These are phyloP conservation scores for Simmondsia chinensis DNA, from an alignment of 148 eudicot species.

Conservation along the genomic window DNA sequence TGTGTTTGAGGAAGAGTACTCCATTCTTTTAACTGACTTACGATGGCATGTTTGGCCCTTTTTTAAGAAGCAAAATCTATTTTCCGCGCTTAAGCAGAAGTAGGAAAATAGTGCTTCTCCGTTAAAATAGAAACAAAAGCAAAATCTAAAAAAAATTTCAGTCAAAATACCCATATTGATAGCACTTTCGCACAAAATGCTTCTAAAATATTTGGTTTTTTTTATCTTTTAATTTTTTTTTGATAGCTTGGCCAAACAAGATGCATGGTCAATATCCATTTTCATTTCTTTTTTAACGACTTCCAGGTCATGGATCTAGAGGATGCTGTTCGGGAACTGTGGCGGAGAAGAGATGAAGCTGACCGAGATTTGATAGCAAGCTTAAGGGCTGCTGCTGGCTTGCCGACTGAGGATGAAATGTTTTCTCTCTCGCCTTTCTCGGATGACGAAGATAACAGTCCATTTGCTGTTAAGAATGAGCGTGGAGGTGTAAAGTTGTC, in stretches of 20 bases:
- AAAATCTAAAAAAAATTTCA: too few relatives aligned
- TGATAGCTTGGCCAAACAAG: too few relatives aligned
- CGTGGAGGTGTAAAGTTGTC: conserved; percentile 61
- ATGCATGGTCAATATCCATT: too few relatives aligned
- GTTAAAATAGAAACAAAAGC: too few relatives aligned
- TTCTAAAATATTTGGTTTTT: too few relatives aligned
- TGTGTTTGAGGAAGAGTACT: conserved; percentile 3
- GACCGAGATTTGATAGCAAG: conserved; percentile 74
- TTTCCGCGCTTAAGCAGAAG: too few relatives aligned
- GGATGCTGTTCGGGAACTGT: conserved; percentile 94
- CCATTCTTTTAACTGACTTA: not conserved
- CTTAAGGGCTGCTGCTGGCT: conserved; percentile 92
- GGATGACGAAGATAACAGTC: conserved; percentile 82
- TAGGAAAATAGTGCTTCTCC: too few relatives aligned
- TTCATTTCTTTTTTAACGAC: not conserved
- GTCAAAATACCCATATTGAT: too few relatives aligned
- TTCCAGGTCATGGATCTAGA: conserved; percentile 69
- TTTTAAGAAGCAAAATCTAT: too few relatives aligned
- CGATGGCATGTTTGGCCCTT: too few relatives aligned
- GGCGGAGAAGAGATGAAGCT: conserved; percentile 78
- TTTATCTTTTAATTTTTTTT: not conserved
- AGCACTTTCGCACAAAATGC: too few relatives aligned
- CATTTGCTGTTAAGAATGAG: conserved; percentile 38
- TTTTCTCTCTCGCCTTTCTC: conserved; percentile 90
- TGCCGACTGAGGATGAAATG: conserved; percentile 87